Evolutionary conservation across 495 filamentous ascomycete species (phyloP).

Genomic region (Endocarpon pusillum): DNA sequence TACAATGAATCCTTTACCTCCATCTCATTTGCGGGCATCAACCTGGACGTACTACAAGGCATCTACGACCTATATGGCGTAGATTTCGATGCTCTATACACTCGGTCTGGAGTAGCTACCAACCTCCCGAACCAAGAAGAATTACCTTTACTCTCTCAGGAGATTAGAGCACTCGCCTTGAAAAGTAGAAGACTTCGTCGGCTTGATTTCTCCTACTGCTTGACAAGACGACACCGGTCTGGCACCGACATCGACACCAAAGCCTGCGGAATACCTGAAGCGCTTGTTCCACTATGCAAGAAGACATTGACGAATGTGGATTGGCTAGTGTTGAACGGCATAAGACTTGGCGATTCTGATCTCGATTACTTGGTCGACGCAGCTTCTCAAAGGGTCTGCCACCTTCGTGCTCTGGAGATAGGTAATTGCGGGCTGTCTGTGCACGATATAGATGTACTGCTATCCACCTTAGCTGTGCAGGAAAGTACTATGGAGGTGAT

Average conservation of each 20-base stretch:
- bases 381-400: slow-evolving; percentile 42
- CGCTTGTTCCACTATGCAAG: slow-evolving; percentile 58
- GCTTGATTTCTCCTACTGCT: slow-evolving; percentile 44
- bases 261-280: slow-evolving; percentile 65
- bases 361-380: slow-evolving; percentile 56
- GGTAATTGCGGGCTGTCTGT: slow-evolving; percentile 56
- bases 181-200: slow-evolving; percentile 45
- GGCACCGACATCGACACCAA: slow-evolving; percentile 29
- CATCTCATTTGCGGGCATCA: slow-evolving; percentile 65
- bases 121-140: slow-evolving; percentile 40
- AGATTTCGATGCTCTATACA: slow-evolving; percentile 45
- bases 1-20: slow-evolving; percentile 85
- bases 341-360: slow-evolving; percentile 67
- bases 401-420: slow-evolving; percentile 67
- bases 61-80: slow-evolving; percentile 40
- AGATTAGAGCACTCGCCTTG: slow-evolving; percentile 52
- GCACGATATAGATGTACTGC: slow-evolving; percentile 26
- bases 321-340: slow-evolving; percentile 69
- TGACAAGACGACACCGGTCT: slow-evolving; percentile 32
- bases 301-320: slow-evolving; percentile 58
- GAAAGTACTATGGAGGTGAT: slow-evolving; percentile 57
- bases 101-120: slow-evolving; percentile 36
- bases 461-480: slow-evolving; percentile 35
- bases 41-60: slow-evolving; percentile 48
- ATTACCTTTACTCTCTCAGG: slow-evolving; percentile 50